phyloP scores from a whole-genome alignment of 345 rosid genomes.

The Mallotus nudiflorus region DNA sequence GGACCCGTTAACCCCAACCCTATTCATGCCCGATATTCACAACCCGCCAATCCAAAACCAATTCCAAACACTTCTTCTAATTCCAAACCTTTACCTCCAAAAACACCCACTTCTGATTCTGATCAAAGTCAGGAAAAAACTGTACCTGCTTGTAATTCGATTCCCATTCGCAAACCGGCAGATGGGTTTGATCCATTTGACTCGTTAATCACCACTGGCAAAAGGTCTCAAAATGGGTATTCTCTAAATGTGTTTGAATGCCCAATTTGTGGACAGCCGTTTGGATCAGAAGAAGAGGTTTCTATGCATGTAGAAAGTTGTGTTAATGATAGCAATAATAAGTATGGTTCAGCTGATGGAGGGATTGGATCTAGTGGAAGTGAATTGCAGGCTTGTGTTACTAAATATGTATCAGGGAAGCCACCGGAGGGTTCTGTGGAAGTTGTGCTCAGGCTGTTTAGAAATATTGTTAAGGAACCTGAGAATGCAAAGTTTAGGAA shows the following conservation, averaged over 20 bases:
- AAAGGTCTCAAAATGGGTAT: slow-evolving; percentile 72
- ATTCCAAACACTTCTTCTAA: slow-evolving; percentile 32
- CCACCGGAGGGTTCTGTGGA: slow-evolving; percentile 59
- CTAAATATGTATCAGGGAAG: slow-evolving; percentile 57
- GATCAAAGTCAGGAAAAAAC: slow-evolving; percentile 31
- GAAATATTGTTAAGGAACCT: slow-evolving; percentile 76
- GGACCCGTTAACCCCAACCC: slow-evolving; percentile 55
- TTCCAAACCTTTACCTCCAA: slow-evolving; percentile 39
- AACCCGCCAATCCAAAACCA: slow-evolving; percentile 35
- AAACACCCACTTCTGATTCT: slow-evolving; percentile 33
- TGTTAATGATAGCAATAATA: slow-evolving; percentile 20
- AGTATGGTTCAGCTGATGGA: slow-evolving; percentile 21
- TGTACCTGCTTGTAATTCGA: too few relatives aligned
- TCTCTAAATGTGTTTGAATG: slow-evolving; percentile 72
- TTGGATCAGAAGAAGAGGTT: slow-evolving; percentile 67
- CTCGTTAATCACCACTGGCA: slow-evolving; percentile 69
- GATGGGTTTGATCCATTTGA: slow-evolving; percentile 72
- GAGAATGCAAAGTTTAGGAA: slow-evolving; percentile 80
- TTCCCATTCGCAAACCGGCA: slow-evolving; percentile 35
- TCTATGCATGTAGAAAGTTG: slow-evolving; percentile 79
- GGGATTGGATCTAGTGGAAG: slow-evolving; percentile 19
- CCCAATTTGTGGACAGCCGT: slow-evolving; percentile 66
- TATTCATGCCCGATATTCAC: slow-evolving; percentile 43
- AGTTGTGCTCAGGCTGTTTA: slow-evolving; percentile 62
- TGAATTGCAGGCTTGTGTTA: slow-evolving; percentile 51